Evolutionary conservation across 352 stramenopile species (phyloP).

Genomic region (Pythium rishiriense): DNA sequence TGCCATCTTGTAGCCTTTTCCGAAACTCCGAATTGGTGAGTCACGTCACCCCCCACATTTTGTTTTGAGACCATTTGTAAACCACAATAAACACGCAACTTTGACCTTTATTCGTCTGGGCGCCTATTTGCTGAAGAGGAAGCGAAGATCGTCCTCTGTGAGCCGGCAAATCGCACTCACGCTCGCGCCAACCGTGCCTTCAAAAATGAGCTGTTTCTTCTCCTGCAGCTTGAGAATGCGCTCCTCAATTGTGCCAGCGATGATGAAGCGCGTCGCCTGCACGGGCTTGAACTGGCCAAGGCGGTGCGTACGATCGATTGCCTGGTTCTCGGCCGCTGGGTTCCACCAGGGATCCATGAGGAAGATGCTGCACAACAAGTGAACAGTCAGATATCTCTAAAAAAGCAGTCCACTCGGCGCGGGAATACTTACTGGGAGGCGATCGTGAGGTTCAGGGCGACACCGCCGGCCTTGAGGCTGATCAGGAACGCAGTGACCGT

Average conservation of each 20-base stretch:
- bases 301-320: constrained; percentile 98
- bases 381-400: neutral
- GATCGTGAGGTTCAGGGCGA: constrained; percentile 98
- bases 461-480: constrained; percentile 97
- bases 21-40: neutral
- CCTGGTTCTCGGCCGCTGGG: constrained; percentile 92
- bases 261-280: constrained; percentile 96
- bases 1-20: constrained; percentile 25
- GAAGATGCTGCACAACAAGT: constrained; percentile 85
- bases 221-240: constrained; percentile 97
- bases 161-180: constrained; percentile 85
- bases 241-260: constrained; percentile 97
- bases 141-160: constrained; percentile 94
- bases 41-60: constrained; percentile 3
- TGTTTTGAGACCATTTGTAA: constrained; percentile 17
- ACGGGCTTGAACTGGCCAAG: constrained; percentile 98
- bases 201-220: constrained; percentile 97
- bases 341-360: constrained; percentile 99
- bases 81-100: constrained; percentile 23
- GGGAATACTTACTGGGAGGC: constrained; percentile 86
- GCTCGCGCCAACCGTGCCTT: constrained; percentile 97
- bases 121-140: constrained; percentile 77
- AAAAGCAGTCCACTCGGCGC: too few species aligned
- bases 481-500: constrained; percentile 96
- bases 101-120: neutral